phyloP scores from a whole-genome alignment of 805 yeast genomes.

The Candida sanyiensis region DNA sequence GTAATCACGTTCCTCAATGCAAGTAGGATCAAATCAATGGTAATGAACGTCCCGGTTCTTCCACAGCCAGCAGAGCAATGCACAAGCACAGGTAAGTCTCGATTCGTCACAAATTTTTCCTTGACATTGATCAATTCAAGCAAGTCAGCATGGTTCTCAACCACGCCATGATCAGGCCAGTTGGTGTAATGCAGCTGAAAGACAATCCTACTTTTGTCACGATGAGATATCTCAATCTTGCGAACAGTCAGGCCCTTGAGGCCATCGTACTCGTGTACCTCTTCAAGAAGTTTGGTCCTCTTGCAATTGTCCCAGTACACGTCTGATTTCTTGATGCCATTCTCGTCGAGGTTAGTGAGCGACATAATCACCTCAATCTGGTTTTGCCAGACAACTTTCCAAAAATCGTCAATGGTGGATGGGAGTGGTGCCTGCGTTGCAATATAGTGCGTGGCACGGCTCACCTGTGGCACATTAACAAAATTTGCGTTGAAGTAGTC shows the following conservation, averaged over 20 bases:
- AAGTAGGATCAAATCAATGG: conserved; percentile 41
- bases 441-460: conserved; percentile 45
- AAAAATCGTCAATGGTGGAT: conserved; percentile 78
- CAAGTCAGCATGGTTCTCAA: conserved; percentile 32
- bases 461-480: conserved; percentile 37
- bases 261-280: conserved; percentile 26
- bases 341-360: conserved; percentile 68
- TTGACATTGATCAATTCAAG: conserved; percentile 29
- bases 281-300: conserved; percentile 30
- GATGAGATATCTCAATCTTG: conserved; percentile 18
- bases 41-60: conserved; percentile 84
- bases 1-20: conserved; percentile 13
- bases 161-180: conserved; percentile 82
- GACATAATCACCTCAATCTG: conserved; percentile 67
- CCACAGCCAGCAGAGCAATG: conserved; percentile 99
- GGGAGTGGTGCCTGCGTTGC: conserved; percentile 89
- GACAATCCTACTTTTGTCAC: conserved; percentile 36
- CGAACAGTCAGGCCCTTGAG: conserved; percentile 31
- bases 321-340: conserved; percentile 72
- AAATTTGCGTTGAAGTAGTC: conserved; percentile 57
- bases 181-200: conserved; percentile 67
- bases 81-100: conserved; percentile 52
- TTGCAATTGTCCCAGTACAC: conserved; percentile 69
- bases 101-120: conserved; percentile 19
- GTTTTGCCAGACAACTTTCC: conserved; percentile 73